Evolutionary conservation across 768 basidiomycete genomes (phyloP), one percentile per base, ranked within the genome.

Genomic region (Boletus rex-veris): DNA sequence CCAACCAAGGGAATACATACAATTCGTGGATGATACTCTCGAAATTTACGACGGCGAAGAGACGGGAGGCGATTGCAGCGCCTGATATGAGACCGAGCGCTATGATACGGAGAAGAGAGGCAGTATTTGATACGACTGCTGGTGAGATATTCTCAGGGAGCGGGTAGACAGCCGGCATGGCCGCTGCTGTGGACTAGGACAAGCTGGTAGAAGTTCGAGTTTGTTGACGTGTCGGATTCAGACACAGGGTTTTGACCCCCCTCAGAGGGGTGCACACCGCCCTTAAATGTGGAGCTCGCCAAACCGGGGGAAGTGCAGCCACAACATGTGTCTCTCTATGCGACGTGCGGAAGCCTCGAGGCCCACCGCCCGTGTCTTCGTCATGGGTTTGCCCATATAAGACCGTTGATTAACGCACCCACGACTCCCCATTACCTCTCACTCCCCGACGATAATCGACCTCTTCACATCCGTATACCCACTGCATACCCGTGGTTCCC

Each of bases 11-110:
- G 43, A 16, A 44, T 38, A 81, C 93, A 63, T 59, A 97, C 94
- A 98, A 98, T 79, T 98, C 97, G 73, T 98, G 96, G 64, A 99
- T 98, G 64, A 99, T 93, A 80, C 93, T 96, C 77, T 99, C 97
- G 70, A 97, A 98, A 63, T 98, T 92, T 58, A 98, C 77, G 64
- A 99, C 97, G 59, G 97, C 96, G 67, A 99, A 99, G 65, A 98
- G 79, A 71, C 97, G 86, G 54, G 94, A 96, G 33, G 95, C 88
- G 65, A 98, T 90, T 21, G 97, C 95, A 64, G 95, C 93, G 61
- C 82, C 93, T 51, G 93, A 93, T 64, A 98, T 98, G 67, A 96
- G 78, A 15, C 82, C 79, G 52, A 99, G 86, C 21, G 95, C 89
- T 60, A 97, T 80, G 58, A 96, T 92, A 59, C 92, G 86, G 61